Percentiles rank a stretch among this genome's conserved stretches.
These are phyloP conservation scores for Aspergillus bertholletiae DNA, from an alignment of 495 filamentous ascomycete genomes.

Conservation along the genomic window DNA sequence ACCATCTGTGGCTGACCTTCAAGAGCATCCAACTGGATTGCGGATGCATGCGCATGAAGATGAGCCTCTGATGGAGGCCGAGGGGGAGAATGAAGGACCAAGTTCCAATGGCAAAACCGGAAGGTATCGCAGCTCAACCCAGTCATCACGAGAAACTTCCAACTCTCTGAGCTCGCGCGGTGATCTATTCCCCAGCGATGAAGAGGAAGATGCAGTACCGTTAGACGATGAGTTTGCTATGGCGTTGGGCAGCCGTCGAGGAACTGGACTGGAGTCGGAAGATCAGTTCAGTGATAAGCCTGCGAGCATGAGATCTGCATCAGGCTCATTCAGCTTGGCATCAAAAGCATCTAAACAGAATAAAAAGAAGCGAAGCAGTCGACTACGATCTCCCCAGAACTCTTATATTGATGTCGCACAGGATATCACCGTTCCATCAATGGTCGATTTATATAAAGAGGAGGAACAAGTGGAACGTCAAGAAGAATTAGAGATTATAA, in stretches of 20 bases:
- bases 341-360: slow-evolving; percentile 41
- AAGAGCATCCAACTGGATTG: slow-evolving; percentile 71
- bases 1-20: slow-evolving; percentile 85
- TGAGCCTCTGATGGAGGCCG: slow-evolving; percentile 68
- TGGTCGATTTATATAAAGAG: slow-evolving; percentile 72
- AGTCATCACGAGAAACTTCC: slow-evolving; percentile 75
- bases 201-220: slow-evolving; percentile 88
- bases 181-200: slow-evolving; percentile 91
- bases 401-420: slow-evolving; percentile 23
- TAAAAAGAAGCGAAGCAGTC: slow-evolving; percentile 22
- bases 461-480: slow-evolving; percentile 64
- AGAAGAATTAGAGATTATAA: slow-evolving; percentile 68
- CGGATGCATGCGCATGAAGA: slow-evolving; percentile 52
- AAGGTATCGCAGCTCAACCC: slow-evolving; percentile 74
- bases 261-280: slow-evolving; percentile 57
- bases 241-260: slow-evolving; percentile 59
- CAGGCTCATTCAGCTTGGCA: slow-evolving; percentile 52
- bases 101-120: slow-evolving; percentile 36
- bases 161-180: slow-evolving; percentile 90
- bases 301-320: slow-evolving; percentile 58
- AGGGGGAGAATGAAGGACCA: slow-evolving; percentile 42
- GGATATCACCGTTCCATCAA: slow-evolving; percentile 44
- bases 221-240: slow-evolving; percentile 92
- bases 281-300: slow-evolving; percentile 70
- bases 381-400: slow-evolving; percentile 22